These are phyloP conservation scores for Fistulina hepatica DNA, from an alignment of 1,284 basidiomycete species.

Conservation along the genomic window DNA sequence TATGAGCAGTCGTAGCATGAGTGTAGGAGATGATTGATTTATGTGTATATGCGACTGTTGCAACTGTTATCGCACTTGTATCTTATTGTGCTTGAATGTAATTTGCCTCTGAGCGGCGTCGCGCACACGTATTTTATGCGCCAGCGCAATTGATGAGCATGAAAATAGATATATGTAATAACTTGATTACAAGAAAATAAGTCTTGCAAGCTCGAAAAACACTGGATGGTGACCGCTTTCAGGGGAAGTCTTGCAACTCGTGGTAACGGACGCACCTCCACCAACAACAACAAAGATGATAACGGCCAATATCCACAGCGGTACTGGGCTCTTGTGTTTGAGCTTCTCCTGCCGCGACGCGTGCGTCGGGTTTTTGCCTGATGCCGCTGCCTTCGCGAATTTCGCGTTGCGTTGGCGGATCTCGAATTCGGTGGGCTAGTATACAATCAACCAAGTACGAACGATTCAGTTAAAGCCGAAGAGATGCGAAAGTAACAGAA, in stretches of 20 bases:
- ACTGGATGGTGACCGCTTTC: conserved; percentile 33
- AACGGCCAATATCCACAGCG: conserved; percentile 56
- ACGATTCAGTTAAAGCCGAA: neutral
- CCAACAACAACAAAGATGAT: conserved; percentile 65
- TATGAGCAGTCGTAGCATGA: conserved; percentile 42
- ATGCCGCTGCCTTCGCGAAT: conserved; percentile 58
- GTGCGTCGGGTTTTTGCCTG: conserved; percentile 65
- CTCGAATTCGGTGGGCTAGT: conserved; percentile 65
- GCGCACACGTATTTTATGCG: neutral
- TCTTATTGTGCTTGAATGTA: too few relatives aligned
- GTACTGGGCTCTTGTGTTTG: conserved; percentile 59
- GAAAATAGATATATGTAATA: conserved; percentile 1
- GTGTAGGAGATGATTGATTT: conserved; percentile 29
- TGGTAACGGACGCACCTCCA: conserved; percentile 44
- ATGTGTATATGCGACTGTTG: too few relatives aligned
- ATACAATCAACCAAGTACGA: too few relatives aligned
- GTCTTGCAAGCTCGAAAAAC: conserved; percentile 55
- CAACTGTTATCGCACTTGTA: too few relatives aligned
- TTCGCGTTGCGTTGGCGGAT: conserved; percentile 67
- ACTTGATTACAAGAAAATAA: conserved; percentile 48
- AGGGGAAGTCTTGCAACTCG: conserved; percentile 7
- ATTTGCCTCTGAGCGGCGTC: too few relatives aligned
- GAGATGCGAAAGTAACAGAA: neutral
- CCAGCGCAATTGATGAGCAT: neutral
- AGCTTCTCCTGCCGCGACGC: conserved; percentile 59